Evolutionary conservation across 208 protist genomes (phyloP).

Genomic region (Borovskyia barvae): DNA sequence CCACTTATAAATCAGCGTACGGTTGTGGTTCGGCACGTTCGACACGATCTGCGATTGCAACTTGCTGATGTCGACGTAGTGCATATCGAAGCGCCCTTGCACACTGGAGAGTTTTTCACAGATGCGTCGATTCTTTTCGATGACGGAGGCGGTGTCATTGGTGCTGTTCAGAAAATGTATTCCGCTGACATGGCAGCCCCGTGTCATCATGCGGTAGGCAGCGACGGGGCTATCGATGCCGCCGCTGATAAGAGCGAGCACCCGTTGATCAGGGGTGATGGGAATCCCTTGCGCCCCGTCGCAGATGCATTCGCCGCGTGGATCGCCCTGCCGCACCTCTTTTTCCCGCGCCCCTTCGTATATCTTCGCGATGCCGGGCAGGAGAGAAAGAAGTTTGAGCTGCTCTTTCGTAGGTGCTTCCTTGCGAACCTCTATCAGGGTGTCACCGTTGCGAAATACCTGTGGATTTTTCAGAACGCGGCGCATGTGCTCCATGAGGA

Average conservation of each 20-base stretch:
- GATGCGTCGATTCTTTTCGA: conserved; percentile 77
- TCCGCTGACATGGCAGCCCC: conserved; percentile 67
- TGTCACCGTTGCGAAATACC: conserved; percentile 65
- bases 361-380: conserved; percentile 78
- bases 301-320: conserved; percentile 42
- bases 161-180: conserved; percentile 87
- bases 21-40: conserved; percentile 72
- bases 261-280: conserved; percentile 52
- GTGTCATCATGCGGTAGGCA: conserved; percentile 85
- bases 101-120: conserved; percentile 58
- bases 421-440: conserved; percentile 73
- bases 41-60: conserved; percentile 83
- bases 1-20: conserved; percentile 88
- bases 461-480: conserved; percentile 66
- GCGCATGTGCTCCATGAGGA: conserved; percentile 58
- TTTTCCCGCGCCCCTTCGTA: conserved; percentile 33
- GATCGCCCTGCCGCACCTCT: conserved; percentile 51
- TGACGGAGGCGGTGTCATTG: conserved; percentile 73
- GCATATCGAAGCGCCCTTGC: conserved; percentile 73
- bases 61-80: conserved; percentile 83
- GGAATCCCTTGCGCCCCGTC: conserved; percentile 71
- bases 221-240: conserved; percentile 87
- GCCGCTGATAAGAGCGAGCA: conserved; percentile 72
- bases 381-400: conserved; percentile 47
- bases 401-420: conserved; percentile 40